Evolutionary conservation across 208 protist genomes (phyloP).

Genomic region (Acanthamoeba healyi): DNA sequence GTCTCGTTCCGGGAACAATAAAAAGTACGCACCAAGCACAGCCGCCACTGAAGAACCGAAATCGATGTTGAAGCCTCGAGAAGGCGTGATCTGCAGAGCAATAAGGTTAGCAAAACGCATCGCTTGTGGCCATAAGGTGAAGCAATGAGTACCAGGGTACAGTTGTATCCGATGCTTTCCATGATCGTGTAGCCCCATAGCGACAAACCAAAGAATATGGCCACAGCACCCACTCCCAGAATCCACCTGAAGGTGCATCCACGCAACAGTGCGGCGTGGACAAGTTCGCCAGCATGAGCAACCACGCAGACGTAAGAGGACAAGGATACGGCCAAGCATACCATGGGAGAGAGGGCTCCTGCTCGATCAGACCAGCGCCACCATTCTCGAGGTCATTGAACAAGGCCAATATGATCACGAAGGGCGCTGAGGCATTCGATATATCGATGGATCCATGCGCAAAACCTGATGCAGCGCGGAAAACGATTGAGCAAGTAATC

Average conservation of each 20-base stretch:
- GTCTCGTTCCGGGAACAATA: too few species aligned
- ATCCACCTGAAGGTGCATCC: background rate
- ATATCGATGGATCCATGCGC: conserved; percentile 48
- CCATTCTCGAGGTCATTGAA: conserved; percentile 32
- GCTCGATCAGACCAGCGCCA: background rate
- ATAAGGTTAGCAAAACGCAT: background rate
- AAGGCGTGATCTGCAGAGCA: background rate
- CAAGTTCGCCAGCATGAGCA: background rate
- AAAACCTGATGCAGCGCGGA: too few species aligned
- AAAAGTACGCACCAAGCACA: background rate
- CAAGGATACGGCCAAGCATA: background rate
- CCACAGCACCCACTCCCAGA: conserved; percentile 12
- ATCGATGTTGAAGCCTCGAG: conserved; percentile 8
- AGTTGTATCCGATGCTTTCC: conserved; percentile 14
- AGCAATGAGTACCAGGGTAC: conserved; percentile 3
- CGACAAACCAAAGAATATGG: conserved; percentile 22
- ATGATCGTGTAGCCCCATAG: conserved; percentile 62
- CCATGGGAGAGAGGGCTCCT: conserved; percentile 11
- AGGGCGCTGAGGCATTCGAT: conserved; percentile 10
- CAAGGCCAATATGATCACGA: conserved; percentile 1
- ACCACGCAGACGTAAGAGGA: background rate
- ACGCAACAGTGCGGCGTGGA: background rate
- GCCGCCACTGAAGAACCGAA: conserved; percentile 20
- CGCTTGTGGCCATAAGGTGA: background rate
- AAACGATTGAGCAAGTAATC: too few species aligned